Percentiles rank a stretch among this genome's conserved stretches.
These are phyloP conservation scores for Cystofilobasidium macerans DNA, from an alignment of 768 basidiomycete genomes.

Conservation along the genomic window DNA sequence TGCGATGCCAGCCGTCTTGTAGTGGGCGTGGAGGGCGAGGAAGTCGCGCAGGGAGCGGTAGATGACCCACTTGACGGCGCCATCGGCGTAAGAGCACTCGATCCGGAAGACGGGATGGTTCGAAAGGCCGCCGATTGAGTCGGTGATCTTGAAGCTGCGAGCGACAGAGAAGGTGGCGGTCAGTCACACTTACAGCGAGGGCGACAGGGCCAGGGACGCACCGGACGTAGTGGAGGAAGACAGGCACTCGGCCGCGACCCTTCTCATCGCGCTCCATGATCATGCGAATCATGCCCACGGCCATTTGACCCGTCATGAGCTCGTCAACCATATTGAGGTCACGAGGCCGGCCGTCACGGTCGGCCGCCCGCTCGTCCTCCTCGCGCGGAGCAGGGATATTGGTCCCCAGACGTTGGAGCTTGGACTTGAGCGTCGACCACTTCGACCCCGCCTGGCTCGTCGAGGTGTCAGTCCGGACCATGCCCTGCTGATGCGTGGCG, in stretches of 20 bases:
- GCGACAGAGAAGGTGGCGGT: neutral
- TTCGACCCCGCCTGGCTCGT: neutral
- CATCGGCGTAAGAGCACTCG: constrained; percentile 86
- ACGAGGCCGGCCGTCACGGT: neutral
- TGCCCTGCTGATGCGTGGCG: neutral
- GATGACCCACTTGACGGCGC: constrained; percentile 69
- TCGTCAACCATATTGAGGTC: constrained; percentile 33
- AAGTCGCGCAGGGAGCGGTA: constrained; percentile 81
- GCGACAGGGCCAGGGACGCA: neutral
- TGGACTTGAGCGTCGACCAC: constrained; percentile 19
- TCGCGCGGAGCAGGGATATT: neutral
- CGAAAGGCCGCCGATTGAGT: constrained; percentile 34
- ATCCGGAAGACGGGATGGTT: constrained; percentile 39
- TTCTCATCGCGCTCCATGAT: constrained; percentile 39
- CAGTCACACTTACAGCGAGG: neutral
- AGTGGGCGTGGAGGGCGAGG: constrained; percentile 76
- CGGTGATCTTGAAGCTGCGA: constrained; percentile 36
- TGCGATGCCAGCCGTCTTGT: constrained; percentile 59
- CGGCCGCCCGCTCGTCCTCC: neutral
- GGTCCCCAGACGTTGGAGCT: constrained; percentile 14
- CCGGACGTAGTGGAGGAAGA: constrained; percentile 31
- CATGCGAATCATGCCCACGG: constrained; percentile 39
- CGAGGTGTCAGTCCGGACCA: neutral
- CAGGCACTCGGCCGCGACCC: constrained; percentile 37
- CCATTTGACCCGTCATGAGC: constrained; percentile 36